These are phyloP conservation scores for Pontederia paniculata DNA, from an alignment of 176 grass and related monocot species.

Conservation along the genomic window DNA sequence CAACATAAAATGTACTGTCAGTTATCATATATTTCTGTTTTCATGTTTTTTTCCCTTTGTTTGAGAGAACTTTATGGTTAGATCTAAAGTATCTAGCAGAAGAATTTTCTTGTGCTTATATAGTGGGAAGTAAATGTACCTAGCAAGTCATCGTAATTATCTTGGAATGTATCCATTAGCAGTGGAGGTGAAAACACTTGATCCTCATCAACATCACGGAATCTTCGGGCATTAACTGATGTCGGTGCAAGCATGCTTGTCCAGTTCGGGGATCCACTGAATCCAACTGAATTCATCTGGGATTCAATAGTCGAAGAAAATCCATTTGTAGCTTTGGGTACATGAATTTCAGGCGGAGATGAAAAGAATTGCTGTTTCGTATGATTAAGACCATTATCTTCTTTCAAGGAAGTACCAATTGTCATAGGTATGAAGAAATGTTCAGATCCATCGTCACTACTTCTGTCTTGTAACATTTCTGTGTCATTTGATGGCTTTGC, in stretches of 20 bases:
- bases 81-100: too few relatives aligned
- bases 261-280: slow-evolving; percentile 14
- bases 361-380: slow-evolving; percentile 47
- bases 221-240: slow-evolving; percentile 30
- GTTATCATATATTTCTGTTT: too few relatives aligned
- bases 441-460: slow-evolving; percentile 51
- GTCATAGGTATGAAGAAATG: slow-evolving; percentile 83
- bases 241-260: slow-evolving; percentile 15
- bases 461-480: slow-evolving; percentile 43
- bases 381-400: slow-evolving; percentile 33
- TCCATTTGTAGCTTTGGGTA: slow-evolving; percentile 26
- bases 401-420: slow-evolving; percentile 34
- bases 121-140: slow-evolving; percentile 42
- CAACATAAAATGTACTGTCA: too few relatives aligned
- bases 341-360: slow-evolving; percentile 25
- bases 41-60: too few relatives aligned
- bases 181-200: slow-evolving; percentile 90
- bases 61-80: too few relatives aligned
- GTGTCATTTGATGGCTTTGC: slow-evolving; percentile 50
- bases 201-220: slow-evolving; percentile 69
- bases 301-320: slow-evolving; percentile 17
- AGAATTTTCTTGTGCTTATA: too few relatives aligned
- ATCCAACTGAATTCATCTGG: slow-evolving; percentile 8
- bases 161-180: slow-evolving; percentile 67
- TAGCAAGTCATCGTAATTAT: slow-evolving; percentile 82